These are phyloP conservation scores for Martensiomyces pterosporus DNA, from an alignment of 192 early-diverging fungal species.

Conservation along the genomic window DNA sequence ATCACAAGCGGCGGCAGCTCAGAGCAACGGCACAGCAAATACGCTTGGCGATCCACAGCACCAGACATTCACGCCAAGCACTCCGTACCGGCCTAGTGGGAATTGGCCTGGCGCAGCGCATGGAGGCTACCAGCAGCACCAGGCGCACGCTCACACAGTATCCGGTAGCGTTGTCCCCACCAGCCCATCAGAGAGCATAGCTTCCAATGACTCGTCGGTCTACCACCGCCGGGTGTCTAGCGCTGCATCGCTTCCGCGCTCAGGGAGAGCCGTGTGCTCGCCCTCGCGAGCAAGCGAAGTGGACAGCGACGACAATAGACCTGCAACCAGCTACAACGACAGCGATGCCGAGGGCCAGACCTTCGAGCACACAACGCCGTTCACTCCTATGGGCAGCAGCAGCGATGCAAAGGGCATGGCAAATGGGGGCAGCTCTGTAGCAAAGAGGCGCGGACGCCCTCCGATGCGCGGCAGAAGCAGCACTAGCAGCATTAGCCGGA, in stretches of 20 bases:
- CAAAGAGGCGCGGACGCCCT: constrained; percentile 32
- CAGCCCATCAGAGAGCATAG: constrained; percentile 20
- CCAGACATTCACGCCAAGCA: too few relatives aligned
- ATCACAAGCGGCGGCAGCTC: too few relatives aligned
- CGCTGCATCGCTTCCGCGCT: not conserved
- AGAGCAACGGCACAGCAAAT: too few relatives aligned
- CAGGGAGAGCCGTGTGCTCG: constrained; percentile 12
- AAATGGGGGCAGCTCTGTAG: constrained; percentile 1
- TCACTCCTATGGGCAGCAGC: constrained; percentile 2
- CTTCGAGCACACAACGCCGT: constrained; percentile 12
- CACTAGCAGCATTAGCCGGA: too few relatives aligned
- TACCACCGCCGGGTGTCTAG: constrained; percentile 2
- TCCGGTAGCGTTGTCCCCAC: too few relatives aligned
- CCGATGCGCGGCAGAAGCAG: constrained; percentile 26
- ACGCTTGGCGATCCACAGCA: too few relatives aligned
- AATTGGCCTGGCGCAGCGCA: not conserved
- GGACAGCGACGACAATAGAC: constrained; percentile 17
- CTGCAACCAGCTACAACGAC: not conserved
- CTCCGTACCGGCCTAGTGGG: too few relatives aligned
- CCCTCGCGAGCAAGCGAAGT: constrained; percentile 20
- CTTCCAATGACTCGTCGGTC: constrained; percentile 7
- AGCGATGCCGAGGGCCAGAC: constrained; percentile 24
- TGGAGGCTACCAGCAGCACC: constrained; percentile 3
- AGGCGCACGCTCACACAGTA: too few relatives aligned
- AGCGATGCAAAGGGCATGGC: not conserved